Base-by-base conservation (phyloP, 257 asterid genomes). In the Gentiana macrophylla region DNA sequence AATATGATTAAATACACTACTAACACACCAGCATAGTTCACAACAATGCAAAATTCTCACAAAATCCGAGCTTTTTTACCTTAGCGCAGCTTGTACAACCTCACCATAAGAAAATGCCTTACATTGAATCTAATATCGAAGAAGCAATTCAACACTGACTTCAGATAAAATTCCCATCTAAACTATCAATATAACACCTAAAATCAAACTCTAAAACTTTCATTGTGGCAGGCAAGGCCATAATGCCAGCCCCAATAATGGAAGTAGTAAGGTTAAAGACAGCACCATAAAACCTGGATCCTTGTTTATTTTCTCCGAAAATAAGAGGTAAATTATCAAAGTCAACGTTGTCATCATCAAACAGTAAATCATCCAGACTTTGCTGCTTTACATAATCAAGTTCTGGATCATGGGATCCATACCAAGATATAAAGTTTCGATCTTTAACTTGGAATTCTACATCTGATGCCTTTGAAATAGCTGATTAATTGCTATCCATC, bases 141-240 rank as follows among this genome's bases (percentile, higher is more conserved):
- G 76, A n/a, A 92, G 72, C 69, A 86, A 72, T 71, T 92, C 98
- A 32, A 91, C 85, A 61, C 89, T 92, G 32, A 85, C 70, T 65
- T 92, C 98, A 4, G 95, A 84, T 67, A 92, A 66, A 56, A 88
- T 37, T 4, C 94, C 97, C 72, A 92, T 88, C 37, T 83, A 50
- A 60, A 85, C 52, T 57, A 92, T 92, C 57, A 88, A 64, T 33
- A 83, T 53, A 56, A 84, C 62, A 13, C 98, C 98, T 57, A 80
- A 38, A 64, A 65, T 73, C 33, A 92, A 50, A 10, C 98, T n/a
- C 98, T 70, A 92, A 62, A 60, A 92, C 94, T 62, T 88, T 88
- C 97, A 88, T 85, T 0, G 98, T 76, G 47, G 97, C 97, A 3
- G 98, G 97, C 67, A 92, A 67, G 63, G 98, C 97, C 98, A 92